Conservation (phyloP, 1,139 yeast species). For the Protomyces inouyei region DNA sequence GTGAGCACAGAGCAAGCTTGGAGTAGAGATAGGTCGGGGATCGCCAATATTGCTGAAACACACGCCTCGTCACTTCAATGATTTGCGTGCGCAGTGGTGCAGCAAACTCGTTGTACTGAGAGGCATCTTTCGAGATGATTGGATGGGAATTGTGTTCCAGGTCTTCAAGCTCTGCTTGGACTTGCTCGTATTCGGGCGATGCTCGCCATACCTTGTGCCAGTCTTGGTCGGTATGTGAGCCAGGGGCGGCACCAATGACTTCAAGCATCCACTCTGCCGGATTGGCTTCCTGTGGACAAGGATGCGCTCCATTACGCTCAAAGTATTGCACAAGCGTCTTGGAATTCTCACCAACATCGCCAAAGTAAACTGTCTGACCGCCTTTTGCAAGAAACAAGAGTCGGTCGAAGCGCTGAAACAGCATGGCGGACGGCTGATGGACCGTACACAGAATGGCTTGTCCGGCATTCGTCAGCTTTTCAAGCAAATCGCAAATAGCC, state of each 20-base stretch:
- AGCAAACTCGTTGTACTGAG: constrained; percentile 9
- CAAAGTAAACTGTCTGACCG: constrained; percentile 75
- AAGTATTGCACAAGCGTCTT: constrained; percentile 59
- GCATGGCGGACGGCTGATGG: constrained; percentile 76
- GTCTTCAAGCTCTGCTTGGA: constrained; percentile 37
- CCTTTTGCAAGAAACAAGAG: constrained; percentile 66
- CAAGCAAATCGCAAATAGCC: constrained; percentile 72
- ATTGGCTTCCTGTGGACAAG: constrained; percentile 63
- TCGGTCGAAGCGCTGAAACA: constrained; percentile 73
- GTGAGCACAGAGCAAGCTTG: constrained; percentile 48
- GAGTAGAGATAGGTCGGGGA: constrained; percentile 57
- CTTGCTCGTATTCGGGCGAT: constrained; percentile 51
- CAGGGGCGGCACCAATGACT: constrained; percentile 78
- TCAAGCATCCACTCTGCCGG: constrained; percentile 84
- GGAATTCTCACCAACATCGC: constrained; percentile 68
- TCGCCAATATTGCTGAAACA: constrained; percentile 58
- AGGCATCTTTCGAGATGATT: not conserved
- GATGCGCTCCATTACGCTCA: constrained; percentile 60
- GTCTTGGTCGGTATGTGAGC: constrained; percentile 60
- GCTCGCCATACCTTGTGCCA: constrained; percentile 62
- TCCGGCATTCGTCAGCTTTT: constrained; percentile 69
- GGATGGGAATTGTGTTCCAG: not conserved
- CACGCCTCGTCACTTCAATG: constrained; percentile 48
- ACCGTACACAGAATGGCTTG: constrained; percentile 80
- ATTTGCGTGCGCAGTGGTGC: constrained; percentile 51